Evolutionary conservation across 2,329 filamentous ascomycete species (phyloP), one percentile per base, ranked within the genome.

Genomic region (Fusarium algeriense): DNA sequence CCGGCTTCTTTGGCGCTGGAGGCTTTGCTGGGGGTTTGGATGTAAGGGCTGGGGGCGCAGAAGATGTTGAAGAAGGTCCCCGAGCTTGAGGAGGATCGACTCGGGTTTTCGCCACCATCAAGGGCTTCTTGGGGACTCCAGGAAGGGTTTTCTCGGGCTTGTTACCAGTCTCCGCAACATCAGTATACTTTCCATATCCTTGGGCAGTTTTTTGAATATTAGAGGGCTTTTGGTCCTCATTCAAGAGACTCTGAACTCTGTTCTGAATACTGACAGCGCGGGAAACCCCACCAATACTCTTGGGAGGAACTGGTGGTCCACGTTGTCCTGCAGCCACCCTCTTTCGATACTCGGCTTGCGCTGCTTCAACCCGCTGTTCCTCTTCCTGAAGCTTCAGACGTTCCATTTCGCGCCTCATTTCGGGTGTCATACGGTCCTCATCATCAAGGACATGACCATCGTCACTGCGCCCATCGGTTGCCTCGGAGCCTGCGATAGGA

Each of bases 351-450:
- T 97, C 95, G 3, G 93, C 94, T 20, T 94, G 94, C 0, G 95
- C 96, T 23, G 91, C 91, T 49, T 93, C 94, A 4, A 99, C 96
- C 6, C 96, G 89, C 76, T 90, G 91, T 81, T 99, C 96, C 82
- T 99, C 96, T 77, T 96, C 91, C 20, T 91, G 92, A 4, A 98
- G 86, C 60, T 91, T 89, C 58, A 91, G 86, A 23, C 95, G 91
- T 81, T 99, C 96, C 19, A 97, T 85, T 78, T 99, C 96, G 35
- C 96, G 91, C 53, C 93, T 91, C 85, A 96, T 92, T 80, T 98
- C 95, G 0, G 95, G 93, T 0, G 93, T 90, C 77, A 97, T 81
- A 56, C 93, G 89, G 66, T 94, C 91, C 2, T 87, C 86, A 1
- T 88, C 87, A 2, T 87, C 85, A 45, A 87, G 85, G 3, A 87